Evolutionary conservation across 371 early-diverging fungal genomes (phyloP).

Genomic region (Mortierella sp.): DNA sequence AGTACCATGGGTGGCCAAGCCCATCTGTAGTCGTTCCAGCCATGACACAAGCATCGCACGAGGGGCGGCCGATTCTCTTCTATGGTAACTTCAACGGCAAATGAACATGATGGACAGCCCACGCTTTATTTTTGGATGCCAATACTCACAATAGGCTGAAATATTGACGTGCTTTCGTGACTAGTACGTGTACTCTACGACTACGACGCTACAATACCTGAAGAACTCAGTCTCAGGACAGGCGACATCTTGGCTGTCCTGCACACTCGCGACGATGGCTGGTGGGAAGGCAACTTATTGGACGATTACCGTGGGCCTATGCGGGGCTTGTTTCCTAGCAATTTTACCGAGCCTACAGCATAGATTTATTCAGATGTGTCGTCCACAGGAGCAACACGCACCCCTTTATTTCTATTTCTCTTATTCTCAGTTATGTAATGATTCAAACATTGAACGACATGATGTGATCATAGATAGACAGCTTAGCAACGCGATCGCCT

Average conservation of each 20-base stretch:
- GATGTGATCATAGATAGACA: slow-evolving; percentile 67
- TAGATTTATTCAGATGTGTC: not conserved
- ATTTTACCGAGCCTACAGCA: slow-evolving; percentile 68
- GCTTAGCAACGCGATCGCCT: slow-evolving; percentile 72
- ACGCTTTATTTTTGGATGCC: slow-evolving; percentile 11
- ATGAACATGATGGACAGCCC: not conserved
- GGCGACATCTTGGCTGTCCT: slow-evolving; percentile 85
- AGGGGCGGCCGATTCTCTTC: slow-evolving; percentile 48
- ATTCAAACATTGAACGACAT: slow-evolving; percentile 74
- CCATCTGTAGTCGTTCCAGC: not conserved
- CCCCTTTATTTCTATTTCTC: not conserved
- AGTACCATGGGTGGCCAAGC: slow-evolving; percentile 15
- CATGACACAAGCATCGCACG: slow-evolving; percentile 15
- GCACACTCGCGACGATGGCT: slow-evolving; percentile 71
- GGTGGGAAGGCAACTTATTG: slow-evolving; percentile 82
- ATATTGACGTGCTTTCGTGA: not conserved
- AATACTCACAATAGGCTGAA: not conserved
- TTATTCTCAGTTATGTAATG: not conserved
- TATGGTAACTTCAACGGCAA: slow-evolving; percentile 32
- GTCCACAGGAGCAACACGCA: not conserved
- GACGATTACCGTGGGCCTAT: slow-evolving; percentile 56
- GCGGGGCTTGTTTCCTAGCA: slow-evolving; percentile 74
- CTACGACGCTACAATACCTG: slow-evolving; percentile 82
- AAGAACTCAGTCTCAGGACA: slow-evolving; percentile 82
- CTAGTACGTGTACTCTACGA: slow-evolving; percentile 88